Evolutionary conservation across 371 early-diverging fungal species (phyloP), one percentile per base, ranked within the genome.

Genomic region (Mucor circinelloides): DNA sequence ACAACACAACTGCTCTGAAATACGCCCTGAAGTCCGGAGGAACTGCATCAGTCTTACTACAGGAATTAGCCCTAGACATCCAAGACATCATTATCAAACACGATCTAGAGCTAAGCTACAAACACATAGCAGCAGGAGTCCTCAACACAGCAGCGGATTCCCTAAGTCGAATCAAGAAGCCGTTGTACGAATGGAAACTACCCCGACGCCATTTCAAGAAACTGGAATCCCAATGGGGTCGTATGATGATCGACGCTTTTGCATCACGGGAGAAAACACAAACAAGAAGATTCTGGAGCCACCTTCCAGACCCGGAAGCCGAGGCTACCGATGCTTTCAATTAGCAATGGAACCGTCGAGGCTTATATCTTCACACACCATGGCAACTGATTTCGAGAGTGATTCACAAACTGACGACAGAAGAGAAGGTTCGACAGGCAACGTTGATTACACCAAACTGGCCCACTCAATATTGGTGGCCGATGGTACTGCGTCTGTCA

Each of bases 201-300:
- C 70, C 62, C 27, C 32, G 2, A 6, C n/a, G 9, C 3, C 30
- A 12, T 71, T 71, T 32, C 9, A 67, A 23, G 13, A 8, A 31
- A 65, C 69, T n/a, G 34, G 31, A 25, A 40, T 13, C 48, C 32
- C 23, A 50, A 57, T 40, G 68, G 66, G 59, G 44, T n/a, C 56
- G n/a, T 23, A 5, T 64, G 30, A 66, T 3, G 36, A 56, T 82
- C 12, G 79, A 82, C 50, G 69, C 68, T 21, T 82, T 82, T 54
- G 79, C 76, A 4, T 34, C 72, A 2, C n/a, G 21, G 63, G 21
- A 58, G 63, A 58, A 76, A 63, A 48, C 21, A 68, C 52, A 68
- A 36, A 62, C 70, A 4, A 27, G 17, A 27, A 2, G 12, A 17
- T 79, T 32, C 40, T 75, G 74, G 76, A 70, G 32, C 73, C 68